These are phyloP conservation scores for Trametes maxima DNA, from an alignment of 768 basidiomycete species.

Conservation along the genomic window DNA sequence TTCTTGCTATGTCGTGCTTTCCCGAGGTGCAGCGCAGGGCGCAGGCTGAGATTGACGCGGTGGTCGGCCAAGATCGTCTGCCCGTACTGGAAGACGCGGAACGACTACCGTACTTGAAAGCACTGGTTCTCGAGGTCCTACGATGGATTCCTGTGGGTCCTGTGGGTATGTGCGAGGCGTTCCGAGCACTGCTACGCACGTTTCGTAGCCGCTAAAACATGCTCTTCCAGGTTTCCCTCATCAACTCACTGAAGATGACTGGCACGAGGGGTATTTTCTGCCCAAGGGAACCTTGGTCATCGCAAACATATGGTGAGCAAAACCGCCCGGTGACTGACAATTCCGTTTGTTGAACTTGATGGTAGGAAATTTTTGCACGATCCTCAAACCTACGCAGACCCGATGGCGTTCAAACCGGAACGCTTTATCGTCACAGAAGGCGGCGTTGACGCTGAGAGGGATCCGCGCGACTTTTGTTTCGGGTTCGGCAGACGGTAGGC, in stretches of 20 bases:
- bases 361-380: constrained; percentile 33
- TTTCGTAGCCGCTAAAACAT: background rate
- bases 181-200: background rate
- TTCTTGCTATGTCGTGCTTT: constrained; percentile 39
- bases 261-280: constrained; percentile 31
- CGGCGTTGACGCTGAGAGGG: constrained; percentile 23
- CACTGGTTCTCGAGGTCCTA: constrained; percentile 35
- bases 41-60: constrained; percentile 40
- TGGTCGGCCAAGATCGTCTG: constrained; percentile 40
- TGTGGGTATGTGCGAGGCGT: constrained; percentile 29
- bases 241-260: constrained; percentile 30
- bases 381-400: constrained; percentile 27
- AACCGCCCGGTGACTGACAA: background rate
- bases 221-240: constrained; percentile 26
- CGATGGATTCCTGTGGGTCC: constrained; percentile 42
- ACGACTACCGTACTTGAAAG: constrained; percentile 26
- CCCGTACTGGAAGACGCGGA: constrained; percentile 42
- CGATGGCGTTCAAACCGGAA: constrained; percentile 32
- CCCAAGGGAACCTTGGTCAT: constrained; percentile 34
- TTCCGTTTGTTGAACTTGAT: background rate
- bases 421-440: constrained; percentile 24
- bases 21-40: constrained; percentile 42
- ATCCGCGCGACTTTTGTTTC: constrained; percentile 35
- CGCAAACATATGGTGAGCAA: constrained; percentile 30
- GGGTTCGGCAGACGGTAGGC: constrained; percentile 39